Base-by-base conservation (phyloP, 352 stramenopile species). In the Globisporangium takayamanum region DNA sequence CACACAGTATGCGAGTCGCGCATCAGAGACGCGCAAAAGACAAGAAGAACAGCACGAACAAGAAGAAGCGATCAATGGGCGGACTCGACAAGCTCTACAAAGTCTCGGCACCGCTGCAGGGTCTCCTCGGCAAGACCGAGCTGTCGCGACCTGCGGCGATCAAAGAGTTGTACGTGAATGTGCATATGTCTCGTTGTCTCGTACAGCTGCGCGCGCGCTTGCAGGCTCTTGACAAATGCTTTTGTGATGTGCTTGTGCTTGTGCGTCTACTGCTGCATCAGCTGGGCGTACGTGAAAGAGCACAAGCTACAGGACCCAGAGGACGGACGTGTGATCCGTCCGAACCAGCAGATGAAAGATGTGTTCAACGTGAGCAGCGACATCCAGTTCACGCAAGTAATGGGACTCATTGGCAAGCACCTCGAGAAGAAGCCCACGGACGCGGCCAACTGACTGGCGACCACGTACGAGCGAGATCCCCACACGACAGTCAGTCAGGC, bases 341-440 rank as follows among this genome's bases (percentile, higher is more conserved):
- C 80, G 33, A 89, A 92, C 62, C 51, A 77, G 46, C 60, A 87
- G 59, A 78, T 92, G 70, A 83, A 76, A 49, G 61, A 86, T 28
- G 68, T 87, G 22, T 88, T 92, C 66, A 39, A 72, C 28, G 73
- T 89, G 50, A 59, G 87, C 49, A 56, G 64, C 55, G 55, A 84
- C 53, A 92, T 92, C 60, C 69, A 80, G 57, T 84, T 92, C 52
- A 89, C 78, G 45, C 72, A 92, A 59, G 82, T 92, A 41, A 72
- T 80, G 70, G 78, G 80, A 1, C 70, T 89, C 26, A 39, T 92
- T 50, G 85, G 72, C 58, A 85, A 88, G 68, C 79, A 92, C 59
- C 58, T 92, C 39, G 68, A 88, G 57, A 79, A 84, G 44, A 79
- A 84, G 44, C 62, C 18, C 33, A 62, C 49, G 14, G 10, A 51